Conservation (phyloP, 2,329 filamentous ascomycete genomes). For the Mycocentrospora acerina region DNA sequence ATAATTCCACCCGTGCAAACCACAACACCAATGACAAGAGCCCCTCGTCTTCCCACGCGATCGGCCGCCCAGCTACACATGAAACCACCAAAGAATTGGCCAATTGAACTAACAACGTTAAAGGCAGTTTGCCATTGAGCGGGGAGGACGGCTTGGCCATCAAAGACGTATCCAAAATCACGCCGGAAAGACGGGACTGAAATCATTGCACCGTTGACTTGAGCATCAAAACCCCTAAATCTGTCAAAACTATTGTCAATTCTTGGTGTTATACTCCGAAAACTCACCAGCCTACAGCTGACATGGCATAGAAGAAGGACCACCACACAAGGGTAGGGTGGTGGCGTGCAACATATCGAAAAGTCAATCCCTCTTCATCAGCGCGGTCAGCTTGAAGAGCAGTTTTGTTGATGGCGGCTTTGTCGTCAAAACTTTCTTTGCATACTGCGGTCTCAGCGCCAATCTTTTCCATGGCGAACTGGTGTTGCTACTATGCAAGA, state of each 20-base stretch:
- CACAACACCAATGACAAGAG: conserved; percentile 14
- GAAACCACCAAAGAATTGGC: conserved; percentile 59
- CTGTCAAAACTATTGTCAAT: neutral
- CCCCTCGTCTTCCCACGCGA: conserved; percentile 35
- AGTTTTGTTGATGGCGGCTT: too few species aligned
- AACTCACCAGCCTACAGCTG: conserved; percentile 14
- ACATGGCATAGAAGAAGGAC: conserved; percentile 16
- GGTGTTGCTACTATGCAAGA: too few species aligned
- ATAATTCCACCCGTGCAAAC: conserved; percentile 52
- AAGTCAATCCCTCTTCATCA: conserved; percentile 9
- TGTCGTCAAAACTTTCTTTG: too few species aligned
- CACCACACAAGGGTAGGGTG: conserved; percentile 12
- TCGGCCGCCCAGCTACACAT: conserved; percentile 30
- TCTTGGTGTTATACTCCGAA: neutral
- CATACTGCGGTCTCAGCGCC: too few species aligned
- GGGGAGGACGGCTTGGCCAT: conserved; percentile 34
- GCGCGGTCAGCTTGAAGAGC: conserved; percentile 7
- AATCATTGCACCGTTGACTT: conserved; percentile 64
- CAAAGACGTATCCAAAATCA: conserved; percentile 54
- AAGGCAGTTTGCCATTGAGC: conserved; percentile 45
- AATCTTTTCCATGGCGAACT: too few species aligned
- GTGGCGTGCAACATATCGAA: conserved; percentile 6
- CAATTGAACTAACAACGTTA: conserved; percentile 56
- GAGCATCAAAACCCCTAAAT: conserved; percentile 56
- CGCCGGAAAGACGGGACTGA: conserved; percentile 56